A percentile compares a stretch with the other conserved stretches of the same genome.
Evolutionary conservation across 139 green algal genomes (phyloP).

Genomic region (Chlorella sp.): DNA sequence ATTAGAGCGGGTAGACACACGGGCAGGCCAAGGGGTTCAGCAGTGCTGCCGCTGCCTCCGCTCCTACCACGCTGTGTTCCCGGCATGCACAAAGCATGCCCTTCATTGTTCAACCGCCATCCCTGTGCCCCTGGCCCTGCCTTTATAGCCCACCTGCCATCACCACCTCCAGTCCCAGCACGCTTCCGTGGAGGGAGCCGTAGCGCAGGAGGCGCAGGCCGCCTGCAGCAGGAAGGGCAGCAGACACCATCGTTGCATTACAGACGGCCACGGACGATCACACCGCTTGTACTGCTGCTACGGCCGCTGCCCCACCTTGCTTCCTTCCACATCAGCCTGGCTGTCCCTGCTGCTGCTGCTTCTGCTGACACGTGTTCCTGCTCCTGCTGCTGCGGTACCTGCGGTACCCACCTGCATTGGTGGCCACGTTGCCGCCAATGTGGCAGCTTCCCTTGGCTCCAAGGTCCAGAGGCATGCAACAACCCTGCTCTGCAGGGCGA

Average conservation of each 20-base stretch:
- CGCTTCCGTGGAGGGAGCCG: slow-evolving; percentile 89
- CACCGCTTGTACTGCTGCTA: no score
- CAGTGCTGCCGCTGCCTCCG: no score
- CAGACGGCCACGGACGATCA: no score
- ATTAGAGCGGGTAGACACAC: background rate
- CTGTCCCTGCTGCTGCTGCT: no score
- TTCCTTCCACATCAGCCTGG: no score
- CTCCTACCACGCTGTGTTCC: background rate
- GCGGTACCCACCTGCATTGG: slow-evolving; percentile 83
- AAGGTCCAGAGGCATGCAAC: slow-evolving; percentile 94
- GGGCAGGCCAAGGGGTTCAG: no score
- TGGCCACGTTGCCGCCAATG: slow-evolving; percentile 98
- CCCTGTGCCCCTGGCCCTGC: no score
- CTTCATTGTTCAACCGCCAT: background rate
- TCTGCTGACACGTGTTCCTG: no score
- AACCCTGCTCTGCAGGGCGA: slow-evolving; percentile 51
- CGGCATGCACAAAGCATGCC: no score
- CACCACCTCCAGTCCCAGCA: slow-evolving; percentile 95
- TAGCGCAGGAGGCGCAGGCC: slow-evolving; percentile 92
- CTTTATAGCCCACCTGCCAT: slow-evolving; percentile 53
- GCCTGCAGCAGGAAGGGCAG: slow-evolving; percentile 48
- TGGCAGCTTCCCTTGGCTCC: slow-evolving; percentile 96
- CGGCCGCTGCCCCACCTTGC: no score
- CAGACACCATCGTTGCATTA: no score
- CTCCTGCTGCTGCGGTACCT: no score